phyloP scores from a whole-genome alignment of 371 early-diverging fungal species.

The Smittium culicis region DNA sequence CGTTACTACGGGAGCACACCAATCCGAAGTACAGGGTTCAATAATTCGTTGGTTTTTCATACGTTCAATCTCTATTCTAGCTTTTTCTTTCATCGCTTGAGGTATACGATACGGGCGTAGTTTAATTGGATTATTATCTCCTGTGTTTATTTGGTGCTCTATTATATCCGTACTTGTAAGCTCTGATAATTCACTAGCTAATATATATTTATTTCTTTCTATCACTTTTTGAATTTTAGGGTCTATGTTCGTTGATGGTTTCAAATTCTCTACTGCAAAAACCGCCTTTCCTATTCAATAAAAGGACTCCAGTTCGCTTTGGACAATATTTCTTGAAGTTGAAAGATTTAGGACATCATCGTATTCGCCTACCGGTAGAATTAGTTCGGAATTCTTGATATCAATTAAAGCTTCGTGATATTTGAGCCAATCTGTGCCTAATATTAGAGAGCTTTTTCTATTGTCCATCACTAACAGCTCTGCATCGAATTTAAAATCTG shows the following conservation, averaged over 20 bases:
- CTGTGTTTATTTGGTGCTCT: background rate
- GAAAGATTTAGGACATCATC: background rate
- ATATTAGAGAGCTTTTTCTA: background rate
- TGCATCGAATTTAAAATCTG: background rate
- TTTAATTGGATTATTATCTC: background rate
- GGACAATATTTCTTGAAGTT: background rate
- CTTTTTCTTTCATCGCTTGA: background rate
- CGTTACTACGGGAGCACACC: conserved; percentile 4
- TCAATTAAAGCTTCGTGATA: background rate
- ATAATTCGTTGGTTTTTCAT: background rate
- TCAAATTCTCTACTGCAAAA: background rate
- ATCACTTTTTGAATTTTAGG: background rate
- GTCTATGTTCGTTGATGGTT: background rate
- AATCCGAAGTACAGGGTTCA: background rate
- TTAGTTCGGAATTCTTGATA: background rate
- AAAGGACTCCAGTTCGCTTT: background rate
- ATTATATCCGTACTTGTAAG: background rate
- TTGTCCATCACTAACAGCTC: background rate
- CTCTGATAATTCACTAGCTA: background rate
- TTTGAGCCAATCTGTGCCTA: conserved; percentile 6
- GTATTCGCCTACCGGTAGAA: background rate
- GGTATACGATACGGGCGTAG: background rate
- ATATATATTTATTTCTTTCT: background rate
- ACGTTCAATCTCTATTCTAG: background rate
- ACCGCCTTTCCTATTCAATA: background rate